Evolutionary conservation across 306 rosid species (phyloP).

Genomic region (Canavalia gladiata): DNA sequence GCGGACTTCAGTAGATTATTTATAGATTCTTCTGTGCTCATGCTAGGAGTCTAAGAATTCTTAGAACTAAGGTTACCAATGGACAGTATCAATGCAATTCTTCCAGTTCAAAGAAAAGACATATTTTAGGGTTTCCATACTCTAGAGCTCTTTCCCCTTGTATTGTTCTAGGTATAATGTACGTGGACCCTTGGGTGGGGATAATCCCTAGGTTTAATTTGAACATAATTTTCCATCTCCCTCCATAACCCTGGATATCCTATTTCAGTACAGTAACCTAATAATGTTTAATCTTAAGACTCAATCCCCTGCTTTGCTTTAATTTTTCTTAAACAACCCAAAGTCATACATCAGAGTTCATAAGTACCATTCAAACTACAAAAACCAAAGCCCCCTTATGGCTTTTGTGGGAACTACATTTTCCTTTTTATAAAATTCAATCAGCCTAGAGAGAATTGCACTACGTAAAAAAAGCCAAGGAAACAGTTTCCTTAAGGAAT

Average conservation of each 20-base stretch:
- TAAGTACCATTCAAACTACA: neutral
- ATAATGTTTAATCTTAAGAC: neutral
- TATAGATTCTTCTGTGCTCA: neutral
- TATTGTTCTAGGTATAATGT: slow-evolving; percentile 21
- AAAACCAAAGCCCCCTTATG: slow-evolving; percentile 7
- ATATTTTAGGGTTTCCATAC: neutral
- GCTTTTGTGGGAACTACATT: neutral
- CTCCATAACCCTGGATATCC: neutral
- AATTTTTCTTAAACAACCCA: slow-evolving; percentile 12
- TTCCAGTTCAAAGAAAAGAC: neutral
- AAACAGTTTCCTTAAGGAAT: slow-evolving; percentile 3
- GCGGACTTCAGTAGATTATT: neutral
- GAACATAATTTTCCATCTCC: slow-evolving; percentile 10
- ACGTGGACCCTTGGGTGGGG: neutral
- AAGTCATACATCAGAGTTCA: slow-evolving; percentile 8
- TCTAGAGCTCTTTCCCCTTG: neutral
- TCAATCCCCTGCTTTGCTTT: neutral
- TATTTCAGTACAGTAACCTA: neutral
- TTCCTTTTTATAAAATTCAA: neutral
- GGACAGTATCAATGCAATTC: neutral
- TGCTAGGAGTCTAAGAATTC: neutral
- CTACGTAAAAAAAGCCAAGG: neutral
- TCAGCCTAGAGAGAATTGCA: slow-evolving; percentile 4
- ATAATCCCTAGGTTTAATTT: slow-evolving; percentile 11
- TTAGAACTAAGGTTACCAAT: neutral